Conservation (phyloP, 2,329 filamentous ascomycete species). For the Cercospora brassicicola region DNA sequence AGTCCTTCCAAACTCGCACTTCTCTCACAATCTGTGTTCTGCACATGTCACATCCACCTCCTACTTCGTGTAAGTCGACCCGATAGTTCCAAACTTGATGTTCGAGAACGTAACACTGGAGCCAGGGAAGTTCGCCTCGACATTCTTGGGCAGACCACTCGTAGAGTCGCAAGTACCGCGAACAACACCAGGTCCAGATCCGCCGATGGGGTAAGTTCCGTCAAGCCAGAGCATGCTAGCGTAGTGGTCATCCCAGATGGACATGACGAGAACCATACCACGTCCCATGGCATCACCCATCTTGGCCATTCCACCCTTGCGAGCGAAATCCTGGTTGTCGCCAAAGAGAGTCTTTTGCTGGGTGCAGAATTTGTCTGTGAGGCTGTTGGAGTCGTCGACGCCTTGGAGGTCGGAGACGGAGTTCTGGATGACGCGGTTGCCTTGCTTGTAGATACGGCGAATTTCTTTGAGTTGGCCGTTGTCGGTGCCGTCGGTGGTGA, state of each 20-base stretch:
- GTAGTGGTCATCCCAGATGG: constrained; percentile 66
- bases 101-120: constrained; percentile 28
- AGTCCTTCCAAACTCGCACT: neutral
- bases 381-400: constrained; percentile 52
- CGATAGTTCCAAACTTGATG: constrained; percentile 34
- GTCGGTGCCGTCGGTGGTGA: constrained; percentile 52
- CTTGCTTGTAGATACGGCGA: constrained; percentile 65
- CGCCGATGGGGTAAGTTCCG: constrained; percentile 34
- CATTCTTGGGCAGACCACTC: constrained; percentile 25
- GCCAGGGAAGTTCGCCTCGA: constrained; percentile 24
- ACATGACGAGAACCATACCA: constrained; percentile 67
- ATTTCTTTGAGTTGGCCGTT: constrained; percentile 60
- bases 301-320: constrained; percentile 56
- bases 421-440: constrained; percentile 61
- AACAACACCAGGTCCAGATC: constrained; percentile 22
- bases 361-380: constrained; percentile 60
- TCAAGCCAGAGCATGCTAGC: constrained; percentile 75
- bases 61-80: constrained; percentile 13
- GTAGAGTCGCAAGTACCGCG: constrained; percentile 28
- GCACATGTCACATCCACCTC: too few species aligned
- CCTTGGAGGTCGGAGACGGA: constrained; percentile 47
- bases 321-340: constrained; percentile 51
- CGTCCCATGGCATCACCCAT: constrained; percentile 57
- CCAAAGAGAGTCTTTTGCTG: constrained; percentile 36
- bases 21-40: neutral